These are phyloP conservation scores for Neoboletus subvelutipes DNA, from an alignment of 768 basidiomycete species.

Conservation along the genomic window DNA sequence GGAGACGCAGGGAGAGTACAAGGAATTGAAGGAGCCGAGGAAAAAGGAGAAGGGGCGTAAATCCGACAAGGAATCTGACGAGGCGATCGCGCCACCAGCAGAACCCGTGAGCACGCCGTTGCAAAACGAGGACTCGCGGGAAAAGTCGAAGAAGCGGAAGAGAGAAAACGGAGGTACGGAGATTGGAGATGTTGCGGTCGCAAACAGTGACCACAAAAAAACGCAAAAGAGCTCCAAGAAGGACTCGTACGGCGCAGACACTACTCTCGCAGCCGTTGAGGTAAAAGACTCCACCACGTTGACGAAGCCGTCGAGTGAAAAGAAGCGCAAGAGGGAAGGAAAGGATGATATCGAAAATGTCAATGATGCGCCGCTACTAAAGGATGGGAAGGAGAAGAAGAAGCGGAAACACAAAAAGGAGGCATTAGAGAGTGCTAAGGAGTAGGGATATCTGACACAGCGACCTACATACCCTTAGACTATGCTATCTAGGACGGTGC, in stretches of 20 bases:
- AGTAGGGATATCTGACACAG: not conserved
- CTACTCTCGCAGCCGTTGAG: conserved; percentile 5
- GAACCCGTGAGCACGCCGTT: conserved; percentile 6
- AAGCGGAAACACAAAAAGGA: conserved; percentile 27
- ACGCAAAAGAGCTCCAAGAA: conserved; percentile 24
- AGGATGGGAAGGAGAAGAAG: conserved; percentile 31
- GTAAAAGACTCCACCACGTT: conserved; percentile 11
- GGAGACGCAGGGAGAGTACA: not conserved
- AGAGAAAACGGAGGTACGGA: conserved; percentile 16
- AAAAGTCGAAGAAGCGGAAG: conserved; percentile 38
- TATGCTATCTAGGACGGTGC: not conserved
- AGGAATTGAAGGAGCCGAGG: conserved; percentile 4
- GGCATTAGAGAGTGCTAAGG: not conserved
- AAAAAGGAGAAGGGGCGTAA: conserved; percentile 22
- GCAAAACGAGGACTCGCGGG: conserved; percentile 11
- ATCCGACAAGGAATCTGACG: conserved; percentile 18
- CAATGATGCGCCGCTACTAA: conserved; percentile 14
- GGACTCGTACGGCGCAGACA: conserved; percentile 8
- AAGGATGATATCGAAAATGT: conserved; percentile 10
- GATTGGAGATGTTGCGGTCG: conserved; percentile 9
- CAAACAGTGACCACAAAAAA: conserved; percentile 22
- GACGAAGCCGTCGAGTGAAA: conserved; percentile 15
- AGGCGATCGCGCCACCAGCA: conserved; percentile 13
- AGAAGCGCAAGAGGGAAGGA: conserved; percentile 28
- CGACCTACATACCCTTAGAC: conserved; percentile 7